Percentiles rank a stretch among this genome's conserved stretches.
Evolutionary conservation across 768 basidiomycete species (phyloP).

Genomic region (Mycena latifolia): DNA sequence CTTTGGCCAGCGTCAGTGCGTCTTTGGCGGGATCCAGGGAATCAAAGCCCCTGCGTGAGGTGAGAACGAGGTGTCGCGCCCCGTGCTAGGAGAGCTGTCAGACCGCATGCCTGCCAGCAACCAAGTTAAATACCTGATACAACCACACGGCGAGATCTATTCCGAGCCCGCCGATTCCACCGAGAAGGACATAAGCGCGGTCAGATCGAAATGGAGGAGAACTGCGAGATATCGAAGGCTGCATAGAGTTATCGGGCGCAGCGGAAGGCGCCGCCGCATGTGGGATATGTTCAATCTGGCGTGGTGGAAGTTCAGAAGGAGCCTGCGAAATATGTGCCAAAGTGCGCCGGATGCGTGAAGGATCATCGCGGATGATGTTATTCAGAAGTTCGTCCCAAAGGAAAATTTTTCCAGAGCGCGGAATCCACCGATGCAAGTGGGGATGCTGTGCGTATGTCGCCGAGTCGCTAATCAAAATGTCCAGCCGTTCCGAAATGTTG

Average conservation of each 20-base stretch:
- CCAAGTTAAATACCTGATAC: conserved; percentile 11
- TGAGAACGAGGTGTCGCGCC: conserved; percentile 24
- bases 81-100: conserved; percentile 17
- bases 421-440: conserved; percentile 28
- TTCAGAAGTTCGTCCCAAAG: conserved; percentile 13
- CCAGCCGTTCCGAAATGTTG: background rate
- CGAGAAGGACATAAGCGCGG: conserved; percentile 7
- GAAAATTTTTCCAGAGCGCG: conserved; percentile 13
- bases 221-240: background rate
- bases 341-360: conserved; percentile 1
- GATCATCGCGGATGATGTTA: background rate
- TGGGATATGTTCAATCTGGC: background rate
- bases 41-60: conserved; percentile 18
- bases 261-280: background rate
- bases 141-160: conserved; percentile 30
- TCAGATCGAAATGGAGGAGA: conserved; percentile 10
- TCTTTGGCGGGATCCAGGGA: conserved; percentile 20
- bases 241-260: background rate
- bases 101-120: background rate
- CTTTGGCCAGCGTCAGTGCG: conserved; percentile 20
- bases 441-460: conserved; percentile 1
- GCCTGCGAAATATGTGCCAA: background rate
- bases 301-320: background rate
- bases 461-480: conserved; percentile 19
- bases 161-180: conserved; percentile 21